phyloP scores from a whole-genome alignment of 2,329 filamentous ascomycete species.

The Aspergillus quadricinctus region DNA sequence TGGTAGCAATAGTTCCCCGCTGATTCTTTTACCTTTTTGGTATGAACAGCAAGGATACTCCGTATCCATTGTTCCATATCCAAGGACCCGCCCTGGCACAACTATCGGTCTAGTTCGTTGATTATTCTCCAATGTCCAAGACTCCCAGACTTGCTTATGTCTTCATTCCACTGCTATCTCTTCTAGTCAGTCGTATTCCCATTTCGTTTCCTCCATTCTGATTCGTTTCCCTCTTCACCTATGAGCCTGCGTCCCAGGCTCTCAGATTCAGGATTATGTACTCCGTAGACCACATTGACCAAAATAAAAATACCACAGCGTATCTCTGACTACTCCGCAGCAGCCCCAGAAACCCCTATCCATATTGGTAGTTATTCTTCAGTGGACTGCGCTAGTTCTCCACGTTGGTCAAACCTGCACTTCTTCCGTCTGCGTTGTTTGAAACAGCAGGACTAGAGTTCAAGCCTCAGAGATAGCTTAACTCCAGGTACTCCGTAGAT shows the following conservation, averaged over 20 bases:
- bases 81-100: not conserved
- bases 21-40: not conserved
- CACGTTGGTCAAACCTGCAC: not conserved
- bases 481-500: not conserved
- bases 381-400: not conserved
- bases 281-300: not conserved
- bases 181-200: not conserved
- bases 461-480: not conserved
- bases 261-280: too few relatives aligned
- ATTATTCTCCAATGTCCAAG: not conserved
- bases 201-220: too few relatives aligned
- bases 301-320: not conserved
- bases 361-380: not conserved
- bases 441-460: not conserved
- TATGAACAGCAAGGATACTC: not conserved
- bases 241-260: too few relatives aligned
- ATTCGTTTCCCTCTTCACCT: not conserved
- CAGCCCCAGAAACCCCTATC: not conserved
- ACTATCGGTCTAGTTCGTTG: not conserved
- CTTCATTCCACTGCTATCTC: not conserved
- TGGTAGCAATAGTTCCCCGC: not conserved
- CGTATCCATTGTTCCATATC: not conserved
- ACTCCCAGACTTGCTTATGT: not conserved
- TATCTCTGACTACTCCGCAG: not conserved
- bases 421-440: not conserved